Conservation (phyloP, 306 rosid genomes). For the Hippophae gyantsensis region DNA sequence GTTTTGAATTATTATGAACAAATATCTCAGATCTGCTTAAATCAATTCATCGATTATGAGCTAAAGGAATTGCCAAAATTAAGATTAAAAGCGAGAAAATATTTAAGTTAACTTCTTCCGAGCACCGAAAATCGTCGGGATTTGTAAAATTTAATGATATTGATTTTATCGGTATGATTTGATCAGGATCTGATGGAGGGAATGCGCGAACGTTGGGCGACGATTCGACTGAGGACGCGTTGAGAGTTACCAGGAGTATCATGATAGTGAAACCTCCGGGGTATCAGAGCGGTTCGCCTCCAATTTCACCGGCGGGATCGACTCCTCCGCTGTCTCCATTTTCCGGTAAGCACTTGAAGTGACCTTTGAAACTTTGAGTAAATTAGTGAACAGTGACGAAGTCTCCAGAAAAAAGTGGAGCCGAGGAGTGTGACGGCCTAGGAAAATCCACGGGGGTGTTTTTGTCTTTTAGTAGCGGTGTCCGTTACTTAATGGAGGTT, state of each 20-base stretch:
- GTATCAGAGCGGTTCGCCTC: conserved; percentile 59
- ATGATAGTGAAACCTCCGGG: conserved; percentile 80
- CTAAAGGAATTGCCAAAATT: too few relatives aligned
- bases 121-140: neutral
- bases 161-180: conserved; percentile 5
- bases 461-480: conserved; percentile 22
- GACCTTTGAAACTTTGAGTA: neutral
- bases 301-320: conserved; percentile 68
- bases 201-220: conserved; percentile 40
- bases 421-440: neutral
- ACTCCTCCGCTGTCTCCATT: conserved; percentile 75
- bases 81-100: too few relatives aligned
- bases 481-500: neutral
- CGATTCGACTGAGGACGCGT: conserved; percentile 31
- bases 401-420: neutral
- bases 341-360: conserved; percentile 40
- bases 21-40: too few relatives aligned
- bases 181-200: conserved; percentile 45
- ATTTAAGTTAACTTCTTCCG: neutral
- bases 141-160: neutral
- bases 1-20: too few relatives aligned
- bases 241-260: conserved; percentile 64
- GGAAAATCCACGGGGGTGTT: conserved; percentile 14
- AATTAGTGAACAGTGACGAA: accelerated
- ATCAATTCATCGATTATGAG: too few relatives aligned